Conservation (phyloP, 352 stramenopile species). For the Plasmopara viticola region DNA sequence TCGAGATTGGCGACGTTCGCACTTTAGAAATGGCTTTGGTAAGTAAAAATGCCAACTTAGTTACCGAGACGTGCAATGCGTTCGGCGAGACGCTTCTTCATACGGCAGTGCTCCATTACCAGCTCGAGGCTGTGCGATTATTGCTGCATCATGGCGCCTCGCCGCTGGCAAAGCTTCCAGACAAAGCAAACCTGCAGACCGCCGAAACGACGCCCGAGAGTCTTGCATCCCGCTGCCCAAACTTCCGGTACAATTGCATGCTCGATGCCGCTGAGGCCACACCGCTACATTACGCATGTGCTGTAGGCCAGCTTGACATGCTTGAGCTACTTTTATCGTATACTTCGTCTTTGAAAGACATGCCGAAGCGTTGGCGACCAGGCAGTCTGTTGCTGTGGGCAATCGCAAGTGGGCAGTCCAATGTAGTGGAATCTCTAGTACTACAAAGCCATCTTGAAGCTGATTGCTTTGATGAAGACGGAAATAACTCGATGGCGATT, state of each 20-base stretch:
- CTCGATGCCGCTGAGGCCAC: conserved; percentile 50
- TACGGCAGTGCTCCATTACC: conserved; percentile 52
- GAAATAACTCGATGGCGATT: conserved; percentile 58
- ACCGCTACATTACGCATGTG: conserved; percentile 59
- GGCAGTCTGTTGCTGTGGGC: conserved; percentile 65
- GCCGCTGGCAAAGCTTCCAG: conserved; percentile 27
- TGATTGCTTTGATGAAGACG: conserved; percentile 67
- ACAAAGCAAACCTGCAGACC: conserved; percentile 10
- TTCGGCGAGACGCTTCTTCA: conserved; percentile 65
- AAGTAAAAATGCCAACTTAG: not conserved
- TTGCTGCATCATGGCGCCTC: conserved; percentile 47
- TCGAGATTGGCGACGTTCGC: conserved; percentile 43
- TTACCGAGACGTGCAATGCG: conserved; percentile 26
- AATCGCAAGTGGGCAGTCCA: conserved; percentile 37
- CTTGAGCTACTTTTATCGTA: conserved; percentile 47
- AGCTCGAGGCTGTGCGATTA: conserved; percentile 39
- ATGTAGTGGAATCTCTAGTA: conserved; percentile 43
- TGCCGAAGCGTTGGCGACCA: conserved; percentile 20
- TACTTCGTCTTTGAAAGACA: conserved; percentile 4
- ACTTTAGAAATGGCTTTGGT: conserved; percentile 22
- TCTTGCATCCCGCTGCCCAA: conserved; percentile 39
- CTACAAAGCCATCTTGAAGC: conserved; percentile 37
- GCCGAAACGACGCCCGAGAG: conserved; percentile 35
- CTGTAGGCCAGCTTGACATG: conserved; percentile 44
- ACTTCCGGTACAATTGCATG: conserved; percentile 53